Evolutionary conservation across 1,139 yeast genomes (phyloP).

Genomic region (Geotrichum bryndzae): DNA sequence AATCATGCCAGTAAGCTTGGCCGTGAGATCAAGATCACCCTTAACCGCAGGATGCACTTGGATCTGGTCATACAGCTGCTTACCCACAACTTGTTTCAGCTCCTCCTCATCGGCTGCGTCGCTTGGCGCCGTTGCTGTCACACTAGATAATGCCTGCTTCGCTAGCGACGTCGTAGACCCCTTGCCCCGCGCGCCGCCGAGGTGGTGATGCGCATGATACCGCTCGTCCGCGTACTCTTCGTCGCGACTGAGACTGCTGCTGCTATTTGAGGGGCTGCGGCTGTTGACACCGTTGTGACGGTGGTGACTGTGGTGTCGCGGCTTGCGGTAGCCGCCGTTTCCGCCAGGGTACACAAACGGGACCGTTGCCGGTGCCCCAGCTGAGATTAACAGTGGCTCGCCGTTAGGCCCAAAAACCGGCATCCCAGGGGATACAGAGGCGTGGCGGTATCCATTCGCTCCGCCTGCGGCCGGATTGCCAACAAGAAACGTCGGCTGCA

Average conservation of each 20-base stretch:
- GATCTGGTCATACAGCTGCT: slow-evolving; percentile 84
- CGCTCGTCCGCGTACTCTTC: neutral
- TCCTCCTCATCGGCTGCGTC: slow-evolving; percentile 44
- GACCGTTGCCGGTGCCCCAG: neutral
- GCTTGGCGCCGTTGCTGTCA: neutral
- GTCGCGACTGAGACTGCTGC: neutral
- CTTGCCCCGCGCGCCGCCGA: neutral
- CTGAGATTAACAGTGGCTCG: neutral
- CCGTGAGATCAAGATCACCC: slow-evolving; percentile 83
- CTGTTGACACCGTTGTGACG: neutral
- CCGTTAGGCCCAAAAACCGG: neutral
- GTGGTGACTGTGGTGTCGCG: neutral
- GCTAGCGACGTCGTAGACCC: neutral
- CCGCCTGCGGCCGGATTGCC: neutral
- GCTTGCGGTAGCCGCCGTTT: neutral
- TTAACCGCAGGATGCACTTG: slow-evolving; percentile 68
- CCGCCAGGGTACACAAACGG: neutral
- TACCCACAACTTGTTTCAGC: slow-evolving; percentile 88
- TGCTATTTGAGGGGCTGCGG: neutral
- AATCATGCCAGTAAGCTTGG: slow-evolving; percentile 94
- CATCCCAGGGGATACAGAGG: neutral
- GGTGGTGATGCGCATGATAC: neutral
- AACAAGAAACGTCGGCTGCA: neutral
- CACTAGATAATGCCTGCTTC: neutral
- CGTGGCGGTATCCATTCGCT: neutral